Evolutionary conservation across 768 basidiomycete genomes (phyloP).

Genomic region (Termitomyces titanicus): DNA sequence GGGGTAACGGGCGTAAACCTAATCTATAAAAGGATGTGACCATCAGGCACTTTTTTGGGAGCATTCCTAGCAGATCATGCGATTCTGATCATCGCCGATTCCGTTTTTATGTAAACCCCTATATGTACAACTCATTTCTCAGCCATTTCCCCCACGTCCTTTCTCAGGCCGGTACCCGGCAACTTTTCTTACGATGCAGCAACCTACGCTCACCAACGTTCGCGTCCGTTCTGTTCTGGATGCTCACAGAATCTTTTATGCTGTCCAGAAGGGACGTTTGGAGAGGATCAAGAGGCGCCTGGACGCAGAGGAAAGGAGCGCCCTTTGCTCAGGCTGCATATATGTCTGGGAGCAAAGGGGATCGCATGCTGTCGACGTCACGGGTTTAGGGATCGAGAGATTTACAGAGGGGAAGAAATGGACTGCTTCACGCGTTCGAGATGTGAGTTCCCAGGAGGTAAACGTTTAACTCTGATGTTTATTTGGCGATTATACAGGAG

Average conservation of each 20-base stretch:
- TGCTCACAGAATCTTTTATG: conserved; percentile 80
- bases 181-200: conserved; percentile 36
- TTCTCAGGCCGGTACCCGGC: neutral
- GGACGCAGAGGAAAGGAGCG: conserved; percentile 70
- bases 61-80: conserved; percentile 4
- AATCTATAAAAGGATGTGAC: conserved; percentile 16
- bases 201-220: conserved; percentile 66
- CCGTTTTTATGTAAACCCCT: conserved; percentile 2
- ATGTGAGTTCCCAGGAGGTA: conserved; percentile 41
- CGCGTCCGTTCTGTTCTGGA: conserved; percentile 76
- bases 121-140: conserved; percentile 4
- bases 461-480: conserved; percentile 1
- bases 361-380: conserved; percentile 63
- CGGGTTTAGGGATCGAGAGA: conserved; percentile 80
- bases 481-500: conserved; percentile 42
- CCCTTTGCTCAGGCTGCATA: conserved; percentile 51
- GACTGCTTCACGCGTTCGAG: conserved; percentile 81
- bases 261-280: conserved; percentile 57
- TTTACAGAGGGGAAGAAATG: conserved; percentile 84
- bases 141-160: neutral
- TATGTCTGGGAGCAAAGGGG: conserved; percentile 77
- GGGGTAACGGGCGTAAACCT: conserved; percentile 13
- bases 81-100: conserved; percentile 5
- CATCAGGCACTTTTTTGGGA: conserved; percentile 7
- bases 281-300: conserved; percentile 75